Evolutionary conservation across 1,139 yeast genomes (phyloP), one percentile per base, ranked within the genome.

Genomic region (Scheffersomyces titani): DNA sequence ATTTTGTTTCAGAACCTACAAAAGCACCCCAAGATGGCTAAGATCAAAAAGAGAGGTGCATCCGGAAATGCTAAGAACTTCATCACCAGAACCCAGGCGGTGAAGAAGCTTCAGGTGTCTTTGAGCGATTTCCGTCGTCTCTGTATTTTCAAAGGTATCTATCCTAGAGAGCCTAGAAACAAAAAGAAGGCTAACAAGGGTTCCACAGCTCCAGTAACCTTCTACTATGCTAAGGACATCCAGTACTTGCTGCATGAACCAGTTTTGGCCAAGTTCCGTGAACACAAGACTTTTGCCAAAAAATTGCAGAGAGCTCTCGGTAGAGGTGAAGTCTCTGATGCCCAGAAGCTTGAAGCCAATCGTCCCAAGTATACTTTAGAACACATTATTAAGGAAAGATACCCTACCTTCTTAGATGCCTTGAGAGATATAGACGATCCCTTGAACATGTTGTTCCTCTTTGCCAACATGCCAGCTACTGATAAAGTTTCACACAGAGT

Each of bases 131-230:
- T 94, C 85, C 90, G 99, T 78, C 86, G 98, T 70, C 83, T 94
- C 69, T 94, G 99, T 83, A 94, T 94, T 71, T 92, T 94, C 84
- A 94, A 94, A 73, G 99, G 99, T 52, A 89, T 89, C 61, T 89
- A 88, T 73, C 99, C 99, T 56, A 85, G 99, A 72, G 99, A 94
- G 72, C 98, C 99, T 54, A 83, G 96, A 68, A 92, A 91, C 75
- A 93, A 92, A 79, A 92, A 90, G 86, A 93, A 92, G 83, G 98
- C 98, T 60, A 94, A 93, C 75, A 93, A 92, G 75, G 99, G 99
- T 22, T 90, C 97, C 21, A 92, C 98, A 16, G 97, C 97, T 19
- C 97, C 97, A 52, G 90, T 90, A 30, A 96, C 99, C 3, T 96
- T 96, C 73, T 94, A 96, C 77, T 94, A 93, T 74, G 75, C 89